Percentiles rank a stretch among this genome's conserved stretches.
phyloP scores from a whole-genome alignment of 768 basidiomycete species.

The Holtermannia corniformis region DNA sequence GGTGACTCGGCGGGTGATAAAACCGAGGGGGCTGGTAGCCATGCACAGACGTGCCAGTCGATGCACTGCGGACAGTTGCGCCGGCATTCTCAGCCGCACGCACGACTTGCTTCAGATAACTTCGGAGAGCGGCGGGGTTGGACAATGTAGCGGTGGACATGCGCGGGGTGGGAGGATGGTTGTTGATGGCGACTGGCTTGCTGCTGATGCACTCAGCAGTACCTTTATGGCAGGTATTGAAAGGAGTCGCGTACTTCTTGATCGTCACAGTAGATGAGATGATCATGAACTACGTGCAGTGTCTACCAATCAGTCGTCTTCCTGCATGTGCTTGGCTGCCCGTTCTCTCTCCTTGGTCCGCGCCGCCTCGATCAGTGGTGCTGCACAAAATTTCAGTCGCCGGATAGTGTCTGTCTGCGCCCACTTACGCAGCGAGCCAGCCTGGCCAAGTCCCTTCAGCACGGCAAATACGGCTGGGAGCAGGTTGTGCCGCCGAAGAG shows the following conservation, averaged over 20 bases:
- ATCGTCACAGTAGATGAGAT: background rate
- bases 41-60: background rate
- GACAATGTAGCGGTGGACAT: background rate
- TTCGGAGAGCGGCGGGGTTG: no score
- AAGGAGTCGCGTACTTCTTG: no score
- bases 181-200: no score
- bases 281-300: background rate
- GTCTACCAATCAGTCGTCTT: background rate
- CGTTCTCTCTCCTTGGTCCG: background rate
- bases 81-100: background rate
- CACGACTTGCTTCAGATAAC: background rate
- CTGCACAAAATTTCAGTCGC: background rate
- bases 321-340: background rate
- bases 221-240: background rate
- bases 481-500: conserved; percentile 33
- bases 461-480: conserved; percentile 32
- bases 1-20: no score
- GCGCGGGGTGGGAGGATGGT: background rate
- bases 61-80: background rate
- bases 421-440: conserved; percentile 19
- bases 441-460: conserved; percentile 30
- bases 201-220: no score
- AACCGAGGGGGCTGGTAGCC: background rate
- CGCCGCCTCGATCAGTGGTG: background rate
- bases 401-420: background rate